Evolutionary conservation across 2,329 filamentous ascomycete genomes (phyloP), one percentile per base, ranked within the genome.

Genomic region (Parafenestella ontariensis): DNA sequence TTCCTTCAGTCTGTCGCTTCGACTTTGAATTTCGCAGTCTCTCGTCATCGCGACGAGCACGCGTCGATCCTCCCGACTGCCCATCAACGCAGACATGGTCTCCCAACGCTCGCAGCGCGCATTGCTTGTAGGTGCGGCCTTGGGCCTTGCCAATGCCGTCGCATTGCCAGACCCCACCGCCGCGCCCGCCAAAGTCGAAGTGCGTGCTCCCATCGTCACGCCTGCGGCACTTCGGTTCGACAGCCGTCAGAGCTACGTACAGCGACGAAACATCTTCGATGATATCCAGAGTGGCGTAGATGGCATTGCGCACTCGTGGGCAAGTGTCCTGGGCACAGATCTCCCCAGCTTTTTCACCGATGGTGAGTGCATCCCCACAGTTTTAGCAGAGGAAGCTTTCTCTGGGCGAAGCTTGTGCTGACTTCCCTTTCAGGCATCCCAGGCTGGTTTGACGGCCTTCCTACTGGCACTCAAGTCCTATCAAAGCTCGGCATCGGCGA

Each of bases 401-500:
- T 31, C 61, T 63, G 62, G 43, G 46, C 28, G 40, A 68, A 54
- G 60, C 58, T 63, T 62, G 54, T 60, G 55, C 54, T 68, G 43
- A 67, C 50, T 43, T 10, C n/a, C 33, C 23, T 28, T 39, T 42
- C 45, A 75, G 73, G 87, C 20, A 80, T 91, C 1, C 85, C 88
- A 1, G 82, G 89, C 52, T 91, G 83, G 77, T 89, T 89, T 71
- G 61, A 70, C 50, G 81, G 83, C 61, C 83, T 91, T 33, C 88
- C 89, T 1, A 87, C 83, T 3, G 87, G 86, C 31, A 78, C 78
- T 36, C 77, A 79, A 6, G 89, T 91, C 1, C 74, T 84, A 68
- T 87, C 83, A 60, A 85, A 83, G 31, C 78, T 90, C 5, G 85
- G 84, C 1, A 78, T 91, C 29, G 78, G 80, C 48, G 82, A 85